Base-by-base conservation (phyloP, 371 early-diverging fungal species). In the Entomophthora muscae region DNA sequence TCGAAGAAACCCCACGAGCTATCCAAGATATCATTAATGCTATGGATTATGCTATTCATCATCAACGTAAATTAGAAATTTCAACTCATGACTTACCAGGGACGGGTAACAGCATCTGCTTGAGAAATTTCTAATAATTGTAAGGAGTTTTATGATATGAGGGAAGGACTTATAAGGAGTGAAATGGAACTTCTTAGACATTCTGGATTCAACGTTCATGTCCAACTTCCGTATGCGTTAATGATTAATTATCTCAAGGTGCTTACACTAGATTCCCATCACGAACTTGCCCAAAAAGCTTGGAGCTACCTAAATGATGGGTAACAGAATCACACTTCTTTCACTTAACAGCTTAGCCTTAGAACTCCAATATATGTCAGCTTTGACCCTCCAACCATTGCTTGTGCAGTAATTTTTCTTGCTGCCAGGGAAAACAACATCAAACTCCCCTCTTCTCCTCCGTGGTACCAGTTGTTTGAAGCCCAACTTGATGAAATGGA, bases 151-250 rank as follows among this genome's bases (percentile, higher is more conserved):
- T 85, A 85, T 57, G 84, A 83, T 22, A 68, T 86, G 68, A 89
- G 89, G 69, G 81, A 86, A 58, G 86, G 80, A 33, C 72, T 89
- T 61, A 78, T 90, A 22, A 73, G 77, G 21, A 88, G 83, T 23
- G 98, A 97, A 70, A 81, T 92, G 79, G 83, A 88, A 54, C 84
- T 97, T 26, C 73, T 97, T 54, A 82, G 83, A 32, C 78, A 78
- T 23, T 78, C 96, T 1, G 94, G 88, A 1, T 97, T 97, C 73
- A 89, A 95, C 68, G 94, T 95, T 0, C 93, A 93, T 67, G 96
- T 95, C 0, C 88, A 95, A 70, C 80, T 90, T 17, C 94, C 97
- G 1, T 93, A 97, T 69, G 90, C 88, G 21, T 76, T 90, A 57
- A 82, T 95, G 86, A 81, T 95, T 66, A 93, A 93, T 67, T 97